Percentiles rank a stretch among this genome's conserved stretches.
Evolutionary conservation across 2,329 filamentous ascomycete species (phyloP).

Genomic region (Ophiostoma tasmaniense): DNA sequence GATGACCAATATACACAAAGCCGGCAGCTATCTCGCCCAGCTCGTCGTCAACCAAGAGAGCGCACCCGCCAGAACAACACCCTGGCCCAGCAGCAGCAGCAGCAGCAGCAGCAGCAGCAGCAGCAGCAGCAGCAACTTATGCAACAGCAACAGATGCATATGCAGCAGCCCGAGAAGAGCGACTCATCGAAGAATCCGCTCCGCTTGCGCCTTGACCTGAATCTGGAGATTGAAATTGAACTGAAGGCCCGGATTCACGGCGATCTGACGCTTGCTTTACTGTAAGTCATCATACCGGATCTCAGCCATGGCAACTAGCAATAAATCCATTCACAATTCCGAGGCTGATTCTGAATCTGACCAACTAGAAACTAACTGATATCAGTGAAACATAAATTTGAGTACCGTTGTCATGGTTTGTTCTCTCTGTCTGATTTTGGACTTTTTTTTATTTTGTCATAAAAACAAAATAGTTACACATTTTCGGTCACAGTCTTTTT

Average conservation of each 20-base stretch:
- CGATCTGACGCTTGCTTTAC: slow-evolving; percentile 62
- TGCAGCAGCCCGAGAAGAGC: slow-evolving; percentile 24
- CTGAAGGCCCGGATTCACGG: slow-evolving; percentile 72
- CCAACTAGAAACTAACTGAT: background rate
- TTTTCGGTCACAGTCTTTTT: no score
- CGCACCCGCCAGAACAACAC: background rate
- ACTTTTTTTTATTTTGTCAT: no score
- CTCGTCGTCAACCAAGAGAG: background rate
- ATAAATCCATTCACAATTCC: no score
- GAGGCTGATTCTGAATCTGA: background rate
- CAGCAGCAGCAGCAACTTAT: slow-evolving; percentile 16
- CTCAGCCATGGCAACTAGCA: background rate
- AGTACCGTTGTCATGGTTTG: background rate
- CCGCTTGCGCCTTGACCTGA: slow-evolving; percentile 62
- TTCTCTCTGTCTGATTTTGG: background rate
- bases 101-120: slow-evolving; percentile 12
- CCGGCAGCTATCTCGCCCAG: background rate
- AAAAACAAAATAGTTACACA: no score
- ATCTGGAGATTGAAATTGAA: slow-evolving; percentile 71
- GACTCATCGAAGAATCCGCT: slow-evolving; percentile 49
- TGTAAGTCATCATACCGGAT: slow-evolving; percentile 41
- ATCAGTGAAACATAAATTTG: background rate
- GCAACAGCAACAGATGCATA: slow-evolving; percentile 21
- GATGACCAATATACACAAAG: background rate
- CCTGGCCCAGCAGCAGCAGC: background rate